Base-by-base conservation (phyloP, 768 basidiomycete species). In the Auriscalpium orientale region DNA sequence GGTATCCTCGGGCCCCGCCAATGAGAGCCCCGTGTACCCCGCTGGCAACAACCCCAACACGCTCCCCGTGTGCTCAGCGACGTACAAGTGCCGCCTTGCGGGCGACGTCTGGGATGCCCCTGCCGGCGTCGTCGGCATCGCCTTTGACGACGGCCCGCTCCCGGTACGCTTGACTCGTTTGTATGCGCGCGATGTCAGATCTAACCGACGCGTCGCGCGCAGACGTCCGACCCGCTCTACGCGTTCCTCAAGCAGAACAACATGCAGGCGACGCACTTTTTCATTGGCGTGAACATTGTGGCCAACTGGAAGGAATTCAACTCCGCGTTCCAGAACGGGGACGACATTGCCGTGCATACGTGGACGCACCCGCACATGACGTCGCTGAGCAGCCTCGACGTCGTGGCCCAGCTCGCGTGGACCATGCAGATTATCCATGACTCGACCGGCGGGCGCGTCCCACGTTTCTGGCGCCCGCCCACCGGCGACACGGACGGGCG, bases 111-210 rank as follows among this genome's bases (percentile, higher is more conserved):
- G 85, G 82, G 82, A 94, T 58, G 88, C 86, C 0, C 92, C 93
- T 0, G 68, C 77, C 34, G 87, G 89, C 8, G 71, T 77, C 52
- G 71, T 90, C 51, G 88, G 74, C 2, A 72, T 82, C 54, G 76
- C 81, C 49, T 92, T 92, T 65, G 91, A 94, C 64, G 91, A 93
- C 64, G 92, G 92, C 0, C 91, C 91, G 0, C 72, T 77, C 15
- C 71, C 75, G 1, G 78, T 79, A 59, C 34, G 72, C 64, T n/a
- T 36, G 56, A 48, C 46, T 18, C 51, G 49, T 45, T 13, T n/a
- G 34, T 43, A 28, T n/a, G 46, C 4, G 34, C 49, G 13, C 20
- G 49, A 11, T n/a, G 49, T 51, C 7, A 8, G 36, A n/a, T 35
- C 16, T 36, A 43, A 49, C 53, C 22, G 40, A 18, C 18, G 40